phyloP scores from a whole-genome alignment of 768 basidiomycete genomes.

The Hygrophoropsis aurantiaca region DNA sequence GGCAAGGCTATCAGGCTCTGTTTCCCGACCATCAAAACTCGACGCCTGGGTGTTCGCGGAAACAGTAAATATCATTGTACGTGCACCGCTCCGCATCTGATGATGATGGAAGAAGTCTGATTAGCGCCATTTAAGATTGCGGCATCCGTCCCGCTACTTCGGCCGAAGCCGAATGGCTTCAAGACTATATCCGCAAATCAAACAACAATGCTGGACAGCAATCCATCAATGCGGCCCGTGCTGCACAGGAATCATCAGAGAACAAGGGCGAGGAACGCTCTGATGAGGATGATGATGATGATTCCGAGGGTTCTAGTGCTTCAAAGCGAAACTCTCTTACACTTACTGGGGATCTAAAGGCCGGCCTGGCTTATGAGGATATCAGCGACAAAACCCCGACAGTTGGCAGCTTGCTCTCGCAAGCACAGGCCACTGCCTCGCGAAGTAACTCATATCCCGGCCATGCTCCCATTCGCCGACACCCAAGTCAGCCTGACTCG shows the following conservation, averaged over 20 bases:
- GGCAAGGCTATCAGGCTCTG: constrained; percentile 93
- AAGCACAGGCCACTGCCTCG: constrained; percentile 64
- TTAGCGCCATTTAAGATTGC: constrained; percentile 60
- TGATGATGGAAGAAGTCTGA: constrained; percentile 28
- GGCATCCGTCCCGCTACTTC: constrained; percentile 90
- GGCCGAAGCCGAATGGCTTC: constrained; percentile 88
- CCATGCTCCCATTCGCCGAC: constrained; percentile 77
- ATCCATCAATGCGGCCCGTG: constrained; percentile 72
- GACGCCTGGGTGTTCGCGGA: constrained; percentile 87
- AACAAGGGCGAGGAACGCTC: constrained; percentile 69
- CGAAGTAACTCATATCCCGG: constrained; percentile 60
- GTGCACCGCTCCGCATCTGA: constrained; percentile 38
- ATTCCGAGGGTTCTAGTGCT: constrained; percentile 73
- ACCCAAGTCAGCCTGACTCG: constrained; percentile 55
- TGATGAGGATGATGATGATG: constrained; percentile 86
- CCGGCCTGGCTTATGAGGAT: constrained; percentile 57
- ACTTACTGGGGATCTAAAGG: constrained; percentile 62
- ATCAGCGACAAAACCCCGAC: constrained; percentile 86
- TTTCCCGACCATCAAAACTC: constrained; percentile 93
- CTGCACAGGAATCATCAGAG: constrained; percentile 71
- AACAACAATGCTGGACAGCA: constrained; percentile 82
- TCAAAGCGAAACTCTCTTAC: constrained; percentile 77
- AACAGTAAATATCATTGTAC: constrained; percentile 96
- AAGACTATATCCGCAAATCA: constrained; percentile 88
- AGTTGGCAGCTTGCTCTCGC: constrained; percentile 71